A percentile compares a stretch with the other conserved stretches of the same genome.
These are phyloP conservation scores for Cercospora zeae-maydis DNA, from an alignment of 2,329 filamentous ascomycete species.

Conservation along the genomic window DNA sequence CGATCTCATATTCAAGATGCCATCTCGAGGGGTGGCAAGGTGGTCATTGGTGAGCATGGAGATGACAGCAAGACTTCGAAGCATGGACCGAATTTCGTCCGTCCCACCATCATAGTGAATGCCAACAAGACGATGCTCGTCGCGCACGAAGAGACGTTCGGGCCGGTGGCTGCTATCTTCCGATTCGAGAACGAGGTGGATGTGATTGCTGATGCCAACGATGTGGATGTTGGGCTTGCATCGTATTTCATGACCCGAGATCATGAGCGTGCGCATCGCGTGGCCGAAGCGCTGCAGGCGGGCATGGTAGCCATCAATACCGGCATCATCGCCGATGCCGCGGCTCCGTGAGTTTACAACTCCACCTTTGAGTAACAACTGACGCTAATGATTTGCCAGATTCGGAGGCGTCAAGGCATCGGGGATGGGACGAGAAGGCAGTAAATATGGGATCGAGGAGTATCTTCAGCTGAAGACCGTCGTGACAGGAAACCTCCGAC, in stretches of 20 bases:
- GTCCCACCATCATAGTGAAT: constrained; percentile 81
- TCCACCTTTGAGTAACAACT: background rate
- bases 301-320: constrained; percentile 70
- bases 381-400: background rate
- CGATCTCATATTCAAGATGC: constrained; percentile 34
- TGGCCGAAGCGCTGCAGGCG: constrained; percentile 69
- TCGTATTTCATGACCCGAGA: constrained; percentile 84
- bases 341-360: background rate
- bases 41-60: constrained; percentile 64
- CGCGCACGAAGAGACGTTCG: constrained; percentile 87
- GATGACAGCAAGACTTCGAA: constrained; percentile 60
- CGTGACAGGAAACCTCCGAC: background rate
- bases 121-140: constrained; percentile 84
- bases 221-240: constrained; percentile 78
- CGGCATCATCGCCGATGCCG: constrained; percentile 32
- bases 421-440: constrained; percentile 52
- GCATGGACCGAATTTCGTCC: constrained; percentile 63
- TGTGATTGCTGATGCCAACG: constrained; percentile 78
- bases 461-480: constrained; percentile 47
- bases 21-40: background rate
- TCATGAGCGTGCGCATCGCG: constrained; percentile 56
- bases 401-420: constrained; percentile 50
- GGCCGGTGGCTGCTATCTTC: constrained; percentile 86
- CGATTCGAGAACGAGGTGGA: constrained; percentile 84
- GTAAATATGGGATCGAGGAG: constrained; percentile 49